phyloP scores from a whole-genome alignment of 2,329 filamentous ascomycete species.

The Penicillium griseofulvum region DNA sequence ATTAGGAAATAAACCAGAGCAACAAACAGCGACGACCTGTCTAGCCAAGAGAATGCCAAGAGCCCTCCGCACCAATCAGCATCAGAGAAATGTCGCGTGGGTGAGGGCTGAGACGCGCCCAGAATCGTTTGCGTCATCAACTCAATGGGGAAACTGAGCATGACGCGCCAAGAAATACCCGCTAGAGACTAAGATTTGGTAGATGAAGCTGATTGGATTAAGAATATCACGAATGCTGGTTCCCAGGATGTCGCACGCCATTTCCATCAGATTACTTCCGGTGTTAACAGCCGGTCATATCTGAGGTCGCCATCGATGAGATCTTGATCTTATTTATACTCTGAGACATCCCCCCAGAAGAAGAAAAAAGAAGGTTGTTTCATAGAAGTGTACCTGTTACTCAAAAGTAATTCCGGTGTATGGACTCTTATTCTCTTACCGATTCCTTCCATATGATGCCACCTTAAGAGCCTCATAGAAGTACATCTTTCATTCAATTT shows the following conservation, averaged over 20 bases:
- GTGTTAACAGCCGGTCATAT: neutral
- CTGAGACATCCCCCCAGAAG: neutral
- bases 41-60: constrained; percentile 1
- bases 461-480: constrained; percentile 24
- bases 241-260: constrained; percentile 14
- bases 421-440: constrained; percentile 33
- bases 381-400: constrained; percentile 7
- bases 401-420: constrained; percentile 20
- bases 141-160: neutral
- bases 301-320: constrained; percentile 19
- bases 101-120: constrained; percentile 15
- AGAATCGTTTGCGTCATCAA: constrained; percentile 26
- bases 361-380: neutral
- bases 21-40: neutral
- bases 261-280: constrained; percentile 5
- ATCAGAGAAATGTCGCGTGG: constrained; percentile 5
- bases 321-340: constrained; percentile 18
- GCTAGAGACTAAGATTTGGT: constrained; percentile 10
- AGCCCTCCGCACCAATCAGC: constrained; percentile 10
- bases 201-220: constrained; percentile 10
- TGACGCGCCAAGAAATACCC: constrained; percentile 17
- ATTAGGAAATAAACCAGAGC: neutral
- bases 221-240: neutral
- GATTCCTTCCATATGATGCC: constrained; percentile 35
- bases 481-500: constrained; percentile 3